Percentiles rank a stretch among this genome's conserved stretches.
These are phyloP conservation scores for Meyerozyma elateridarum DNA, from an alignment of 1,139 yeast genomes.

Conservation along the genomic window DNA sequence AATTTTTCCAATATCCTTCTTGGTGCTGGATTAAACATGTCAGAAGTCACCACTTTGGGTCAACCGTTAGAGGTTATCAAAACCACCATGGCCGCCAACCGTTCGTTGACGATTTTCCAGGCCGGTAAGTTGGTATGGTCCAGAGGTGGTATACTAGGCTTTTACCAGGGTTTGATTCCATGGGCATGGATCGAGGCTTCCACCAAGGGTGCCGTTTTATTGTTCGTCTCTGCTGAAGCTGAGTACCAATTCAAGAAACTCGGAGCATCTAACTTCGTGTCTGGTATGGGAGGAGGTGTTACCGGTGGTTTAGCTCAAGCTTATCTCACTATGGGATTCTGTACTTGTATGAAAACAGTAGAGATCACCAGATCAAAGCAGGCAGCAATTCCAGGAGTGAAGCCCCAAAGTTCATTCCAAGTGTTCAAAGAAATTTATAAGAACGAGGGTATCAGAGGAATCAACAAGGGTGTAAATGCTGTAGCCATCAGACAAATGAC, in stretches of 20 bases:
- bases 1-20: slow-evolving; percentile 83
- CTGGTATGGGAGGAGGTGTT: slow-evolving; percentile 95
- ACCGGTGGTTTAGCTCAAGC: slow-evolving; percentile 96
- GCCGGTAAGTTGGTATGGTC: slow-evolving; percentile 80
- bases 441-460: slow-evolving; percentile 87
- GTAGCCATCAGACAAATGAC: slow-evolving; percentile 98
- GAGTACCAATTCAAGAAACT: slow-evolving; percentile 68
- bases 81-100: slow-evolving; percentile 98
- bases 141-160: slow-evolving; percentile 87
- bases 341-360: slow-evolving; percentile 97
- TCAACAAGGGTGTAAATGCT: slow-evolving; percentile 98
- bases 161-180: slow-evolving; percentile 95
- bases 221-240: slow-evolving; percentile 89
- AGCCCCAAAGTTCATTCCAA: slow-evolving; percentile 73
- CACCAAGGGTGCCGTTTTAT: slow-evolving; percentile 94
- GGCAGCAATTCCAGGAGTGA: slow-evolving; percentile 56
- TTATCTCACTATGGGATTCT: slow-evolving; percentile 93
- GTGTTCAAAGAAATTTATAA: slow-evolving; percentile 81
- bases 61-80: slow-evolving; percentile 94
- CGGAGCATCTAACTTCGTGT: slow-evolving; percentile 66
- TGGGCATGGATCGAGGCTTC: slow-evolving; percentile 99
- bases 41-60: slow-evolving; percentile 91
- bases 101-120: slow-evolving; percentile 61
- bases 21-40: slow-evolving; percentile 90
- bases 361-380: slow-evolving; percentile 90